Evolutionary conservation across 164 flowering plant genomes (phyloP).

Genomic region (Liquidambar formosana): DNA sequence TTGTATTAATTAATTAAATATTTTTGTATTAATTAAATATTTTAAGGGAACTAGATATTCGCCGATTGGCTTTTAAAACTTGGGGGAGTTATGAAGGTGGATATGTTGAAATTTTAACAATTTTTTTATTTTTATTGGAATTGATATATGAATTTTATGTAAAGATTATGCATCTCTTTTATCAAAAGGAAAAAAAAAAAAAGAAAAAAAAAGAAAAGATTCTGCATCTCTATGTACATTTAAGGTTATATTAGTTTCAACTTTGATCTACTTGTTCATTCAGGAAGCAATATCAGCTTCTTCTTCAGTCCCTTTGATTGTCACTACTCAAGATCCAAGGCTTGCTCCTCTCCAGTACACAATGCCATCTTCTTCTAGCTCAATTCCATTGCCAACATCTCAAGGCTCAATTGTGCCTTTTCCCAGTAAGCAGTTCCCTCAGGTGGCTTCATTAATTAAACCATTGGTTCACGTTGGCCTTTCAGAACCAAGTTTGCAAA

Average conservation of each 20-base stretch:
- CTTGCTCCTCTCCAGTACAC: conserved; percentile 45
- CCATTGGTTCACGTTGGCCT: conserved; percentile 43
- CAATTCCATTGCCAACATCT: conserved; percentile 35
- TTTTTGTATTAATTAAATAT: background rate
- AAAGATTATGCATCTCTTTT: background rate
- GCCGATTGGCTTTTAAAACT: background rate
- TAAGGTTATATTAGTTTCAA: background rate
- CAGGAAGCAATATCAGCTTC: conserved; percentile 81
- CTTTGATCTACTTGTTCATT: conserved; percentile 5
- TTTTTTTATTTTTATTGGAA: background rate
- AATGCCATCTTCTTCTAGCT: conserved; percentile 41
- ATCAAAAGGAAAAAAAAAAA: too few species aligned
- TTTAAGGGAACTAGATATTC: background rate
- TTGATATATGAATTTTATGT: background rate
- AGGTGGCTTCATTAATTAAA: conserved; percentile 41
- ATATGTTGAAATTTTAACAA: background rate
- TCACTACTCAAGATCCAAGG: conserved; percentile 56
- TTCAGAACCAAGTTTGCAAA: conserved; percentile 63
- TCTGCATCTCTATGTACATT: background rate
- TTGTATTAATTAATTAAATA: too few species aligned
- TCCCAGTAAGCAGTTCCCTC: conserved; percentile 47
- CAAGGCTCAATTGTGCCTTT: conserved; percentile 45
- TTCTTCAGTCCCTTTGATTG: conserved; percentile 36
- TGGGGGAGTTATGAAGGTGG: background rate
- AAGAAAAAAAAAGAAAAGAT: too few species aligned